Base-by-base conservation (phyloP, 1,284 basidiomycete genomes). In the Tetrapyrgos nigripes region DNA sequence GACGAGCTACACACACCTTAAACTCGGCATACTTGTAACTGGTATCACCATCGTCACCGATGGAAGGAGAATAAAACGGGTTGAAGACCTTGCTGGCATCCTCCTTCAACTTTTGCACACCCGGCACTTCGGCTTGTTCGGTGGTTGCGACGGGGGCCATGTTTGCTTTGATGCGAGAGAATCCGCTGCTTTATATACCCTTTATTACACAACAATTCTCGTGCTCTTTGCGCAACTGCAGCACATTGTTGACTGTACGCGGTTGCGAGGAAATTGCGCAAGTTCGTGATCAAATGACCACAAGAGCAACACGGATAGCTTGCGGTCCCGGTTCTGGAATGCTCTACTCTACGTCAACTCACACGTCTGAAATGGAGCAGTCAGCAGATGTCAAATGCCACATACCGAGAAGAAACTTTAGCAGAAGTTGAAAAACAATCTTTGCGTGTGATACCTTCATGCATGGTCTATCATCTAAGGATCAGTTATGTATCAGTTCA, bases 21-120 rank as follows among this genome's bases (percentile, higher is more conserved):
- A 84, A 89, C 40, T 85, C 74, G 24, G 83, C 79, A 64, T 79
- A 84, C 66, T 83, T 68, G 72, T 92, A 91, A 31, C 64, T 68
- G 21, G 81, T 75, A 60, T 86, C 80, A 0, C 70, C 79, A 47
- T 84, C 79, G 53, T 84, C 81, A 2, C 72, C 80, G 19, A 76
- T 75, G 26, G 79, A 76, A 48, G 88, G 88, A 2, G 86, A 88
- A 64, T 89, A 88, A 72, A 90, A 89, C 0, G 87, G 84, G 66
- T 89, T 89, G 73, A 85, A 76, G 43, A 80, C 63, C 56, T 65
- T 61, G 19, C 59, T 48, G 35, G 55, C 50, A n/a, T 59, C 66
- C n/a, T 59, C 54, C 24, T 58, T 64, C 54, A 67, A 66, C 40
- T 66, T 53, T 28, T 68, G 58, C 3, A 63, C 62, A n/a, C 63